These are phyloP conservation scores for Hyphodiscus sp. DNA, from an alignment of 2,329 filamentous ascomycete genomes.

Conservation along the genomic window DNA sequence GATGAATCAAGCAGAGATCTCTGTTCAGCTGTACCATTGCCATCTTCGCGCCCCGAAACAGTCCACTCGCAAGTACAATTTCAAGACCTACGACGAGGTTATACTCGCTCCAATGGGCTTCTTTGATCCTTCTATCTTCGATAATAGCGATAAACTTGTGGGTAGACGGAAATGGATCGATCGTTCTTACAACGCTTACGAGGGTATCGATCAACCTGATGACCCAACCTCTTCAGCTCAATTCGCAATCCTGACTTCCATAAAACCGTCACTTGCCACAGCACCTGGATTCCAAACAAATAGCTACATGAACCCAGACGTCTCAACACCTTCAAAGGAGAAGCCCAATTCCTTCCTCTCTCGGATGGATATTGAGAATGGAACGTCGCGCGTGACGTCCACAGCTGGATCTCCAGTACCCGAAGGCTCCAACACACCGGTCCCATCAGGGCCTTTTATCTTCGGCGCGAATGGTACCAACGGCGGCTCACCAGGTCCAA, in stretches of 20 bases:
- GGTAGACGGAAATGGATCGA: slow-evolving; percentile 77
- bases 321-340: slow-evolving; percentile 57
- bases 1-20: slow-evolving; percentile 83
- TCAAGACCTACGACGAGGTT: slow-evolving; percentile 96
- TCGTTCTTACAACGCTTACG: slow-evolving; percentile 89
- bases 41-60: slow-evolving; percentile 83
- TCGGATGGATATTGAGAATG: slow-evolving; percentile 57
- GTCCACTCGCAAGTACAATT: slow-evolving; percentile 85
- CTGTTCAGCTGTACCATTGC: slow-evolving; percentile 82
- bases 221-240: slow-evolving; percentile 86
- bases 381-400: slow-evolving; percentile 71
- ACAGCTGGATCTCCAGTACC: slow-evolving; percentile 83
- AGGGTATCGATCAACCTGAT: slow-evolving; percentile 69
- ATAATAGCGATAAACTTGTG: slow-evolving; percentile 71
- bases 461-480: slow-evolving; percentile 39
- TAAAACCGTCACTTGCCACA: slow-evolving; percentile 51
- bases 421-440: slow-evolving; percentile 65
- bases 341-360: slow-evolving; percentile 59
- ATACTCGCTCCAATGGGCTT: slow-evolving; percentile 94
- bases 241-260: slow-evolving; percentile 53
- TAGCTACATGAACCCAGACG: slow-evolving; percentile 36
- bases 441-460: slow-evolving; percentile 45
- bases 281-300: slow-evolving; percentile 29
- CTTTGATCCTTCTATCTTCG: slow-evolving; percentile 83
- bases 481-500: slow-evolving; percentile 26